phyloP scores from a whole-genome alignment of 257 asterid species.

The Fraxinus quadrangulata region DNA sequence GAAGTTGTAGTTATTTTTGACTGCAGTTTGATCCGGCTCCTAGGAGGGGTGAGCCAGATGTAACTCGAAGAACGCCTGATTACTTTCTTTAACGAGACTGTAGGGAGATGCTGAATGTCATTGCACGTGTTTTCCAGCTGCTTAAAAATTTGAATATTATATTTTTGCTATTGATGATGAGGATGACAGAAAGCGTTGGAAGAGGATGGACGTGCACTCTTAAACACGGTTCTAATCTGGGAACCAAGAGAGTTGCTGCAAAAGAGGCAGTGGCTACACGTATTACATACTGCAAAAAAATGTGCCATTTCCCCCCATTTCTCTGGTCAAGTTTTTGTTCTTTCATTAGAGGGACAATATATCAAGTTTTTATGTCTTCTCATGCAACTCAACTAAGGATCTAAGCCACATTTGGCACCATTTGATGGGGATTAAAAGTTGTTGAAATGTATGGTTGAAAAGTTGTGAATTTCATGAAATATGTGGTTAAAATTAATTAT shows the following conservation, averaged over 20 bases:
- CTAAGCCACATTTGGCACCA: conserved; percentile 26
- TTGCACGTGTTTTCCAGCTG: conserved; percentile 30
- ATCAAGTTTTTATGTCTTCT: conserved; percentile 15
- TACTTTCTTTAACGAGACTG: conserved; percentile 62
- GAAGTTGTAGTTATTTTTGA: not conserved
- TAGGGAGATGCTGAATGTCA: conserved; percentile 28
- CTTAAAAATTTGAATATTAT: conserved; percentile 24
- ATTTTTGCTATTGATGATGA: conserved; percentile 9
- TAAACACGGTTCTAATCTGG: conserved; percentile 15
- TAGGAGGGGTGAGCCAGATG: conserved; percentile 89
- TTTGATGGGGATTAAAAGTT: too few species aligned
- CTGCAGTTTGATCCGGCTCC: conserved; percentile 91
- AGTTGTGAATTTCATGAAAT: too few species aligned
- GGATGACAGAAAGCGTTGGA: conserved; percentile 18
- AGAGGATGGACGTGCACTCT: conserved; percentile 15
- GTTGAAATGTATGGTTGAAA: too few species aligned
- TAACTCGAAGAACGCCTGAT: conserved; percentile 86
- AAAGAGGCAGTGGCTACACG: conserved; percentile 4
- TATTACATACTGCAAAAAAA: conserved; percentile 17
- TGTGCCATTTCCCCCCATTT: conserved; percentile 21
- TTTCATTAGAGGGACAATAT: not conserved
- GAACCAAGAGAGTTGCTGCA: conserved; percentile 23
- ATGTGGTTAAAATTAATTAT: too few species aligned
- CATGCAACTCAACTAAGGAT: conserved; percentile 38
- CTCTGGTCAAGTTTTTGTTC: not conserved